phyloP scores from a whole-genome alignment of 192 early-diverging fungal species.

The Dimargaris cristalligena region DNA sequence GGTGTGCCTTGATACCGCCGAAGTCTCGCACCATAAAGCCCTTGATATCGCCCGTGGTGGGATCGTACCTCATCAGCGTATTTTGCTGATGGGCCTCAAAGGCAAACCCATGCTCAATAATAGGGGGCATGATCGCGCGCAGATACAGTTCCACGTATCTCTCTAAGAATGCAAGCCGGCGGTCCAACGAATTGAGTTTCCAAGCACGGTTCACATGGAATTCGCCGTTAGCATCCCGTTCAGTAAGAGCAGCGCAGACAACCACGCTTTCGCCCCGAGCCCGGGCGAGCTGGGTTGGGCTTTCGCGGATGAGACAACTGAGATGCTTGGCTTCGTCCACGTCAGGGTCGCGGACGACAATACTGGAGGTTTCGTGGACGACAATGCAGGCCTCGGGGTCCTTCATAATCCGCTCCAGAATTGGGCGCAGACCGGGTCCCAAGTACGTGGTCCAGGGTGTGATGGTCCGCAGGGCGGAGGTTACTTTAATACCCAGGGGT shows the following conservation, averaged over 20 bases:
- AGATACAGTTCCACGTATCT: constrained; percentile 29
- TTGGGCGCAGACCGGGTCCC: constrained; percentile 32
- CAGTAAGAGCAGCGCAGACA: constrained; percentile 37
- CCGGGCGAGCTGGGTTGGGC: constrained; percentile 23
- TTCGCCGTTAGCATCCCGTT: constrained; percentile 14
- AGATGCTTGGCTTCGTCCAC: constrained; percentile 45
- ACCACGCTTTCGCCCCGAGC: constrained; percentile 26
- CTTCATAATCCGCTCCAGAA: constrained; percentile 25
- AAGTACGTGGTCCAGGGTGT: constrained; percentile 41
- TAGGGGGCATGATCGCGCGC: constrained; percentile 40
- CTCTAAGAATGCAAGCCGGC: constrained; percentile 27
- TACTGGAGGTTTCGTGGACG: constrained; percentile 35
- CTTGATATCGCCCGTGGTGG: constrained; percentile 24
- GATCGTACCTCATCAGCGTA: constrained; percentile 34
- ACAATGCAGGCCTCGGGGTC: constrained; percentile 26
- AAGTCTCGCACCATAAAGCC: constrained; percentile 52
- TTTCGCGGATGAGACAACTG: constrained; percentile 35
- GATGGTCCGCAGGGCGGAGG: constrained; percentile 47
- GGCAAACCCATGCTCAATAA: constrained; percentile 39
- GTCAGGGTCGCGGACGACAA: constrained; percentile 27
- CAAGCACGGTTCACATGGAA: constrained; percentile 28
- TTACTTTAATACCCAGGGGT: constrained; percentile 40
- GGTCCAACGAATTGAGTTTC: constrained; percentile 23
- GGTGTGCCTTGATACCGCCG: constrained; percentile 47
- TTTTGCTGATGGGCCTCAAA: constrained; percentile 53